Evolutionary conservation across 2,329 filamentous ascomycete species (phyloP).

Genomic region (Herpotrichia juniperi): DNA sequence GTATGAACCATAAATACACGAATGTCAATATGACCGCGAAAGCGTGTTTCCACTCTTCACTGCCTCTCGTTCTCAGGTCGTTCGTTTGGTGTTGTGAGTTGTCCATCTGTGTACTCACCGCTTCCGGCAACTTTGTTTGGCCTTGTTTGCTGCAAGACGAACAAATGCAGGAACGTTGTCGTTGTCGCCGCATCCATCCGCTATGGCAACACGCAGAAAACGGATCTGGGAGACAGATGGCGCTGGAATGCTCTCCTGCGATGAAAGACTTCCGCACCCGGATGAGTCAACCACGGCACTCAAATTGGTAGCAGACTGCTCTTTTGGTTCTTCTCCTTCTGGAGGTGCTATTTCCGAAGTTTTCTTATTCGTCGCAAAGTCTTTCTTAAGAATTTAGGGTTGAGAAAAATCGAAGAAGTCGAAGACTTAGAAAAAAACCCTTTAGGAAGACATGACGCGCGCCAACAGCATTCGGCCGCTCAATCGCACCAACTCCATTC

Average conservation of each 20-base stretch:
- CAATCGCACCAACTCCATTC: not conserved
- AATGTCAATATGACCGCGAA: constrained; percentile 17
- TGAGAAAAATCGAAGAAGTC: not conserved
- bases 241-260: constrained; percentile 24
- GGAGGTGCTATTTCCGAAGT: no score
- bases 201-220: constrained; percentile 16
- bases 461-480: not conserved
- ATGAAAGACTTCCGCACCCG: constrained; percentile 5
- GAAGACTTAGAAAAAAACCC: not conserved
- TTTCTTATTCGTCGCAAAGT: no score
- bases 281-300: constrained; percentile 5
- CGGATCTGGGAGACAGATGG: constrained; percentile 15
- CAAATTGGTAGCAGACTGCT: constrained; percentile 14
- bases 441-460: not conserved
- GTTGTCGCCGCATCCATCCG: constrained; percentile 23
- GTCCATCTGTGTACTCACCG: no score
- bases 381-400: constrained; percentile 2
- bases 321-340: not conserved
- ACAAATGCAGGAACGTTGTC: not conserved
- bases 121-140: no score
- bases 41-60: constrained; percentile 29
- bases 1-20: constrained; percentile 15
- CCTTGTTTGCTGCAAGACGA: not conserved
- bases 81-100: no score
- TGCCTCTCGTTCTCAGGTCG: no score